Percentiles rank a stretch among this genome's conserved stretches.
Evolutionary conservation across 306 rosid genomes (phyloP).

Genomic region (Gynostemma pentaphyllum): DNA sequence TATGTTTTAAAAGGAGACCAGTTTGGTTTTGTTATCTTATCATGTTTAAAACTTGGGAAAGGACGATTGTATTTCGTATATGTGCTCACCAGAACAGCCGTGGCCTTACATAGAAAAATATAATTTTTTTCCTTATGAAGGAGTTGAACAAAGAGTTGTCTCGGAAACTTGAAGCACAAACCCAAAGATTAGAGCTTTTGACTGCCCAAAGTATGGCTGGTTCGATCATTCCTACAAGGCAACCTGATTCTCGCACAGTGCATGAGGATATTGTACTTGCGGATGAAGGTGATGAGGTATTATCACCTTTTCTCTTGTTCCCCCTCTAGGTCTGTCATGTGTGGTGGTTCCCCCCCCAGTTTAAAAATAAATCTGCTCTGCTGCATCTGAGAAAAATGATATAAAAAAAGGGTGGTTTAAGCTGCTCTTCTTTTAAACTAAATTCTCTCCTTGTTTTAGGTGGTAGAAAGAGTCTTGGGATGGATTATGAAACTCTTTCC

Average conservation of each 20-base stretch:
- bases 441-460: constrained; percentile 31
- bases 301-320: neutral
- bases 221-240: constrained; percentile 40
- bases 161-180: constrained; percentile 77
- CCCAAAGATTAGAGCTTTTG: constrained; percentile 93
- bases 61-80: neutral
- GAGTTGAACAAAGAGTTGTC: constrained; percentile 79
- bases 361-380: neutral
- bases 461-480: constrained; percentile 93
- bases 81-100: neutral
- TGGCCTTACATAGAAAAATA: neutral
- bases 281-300: constrained; percentile 98
- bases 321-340: neutral
- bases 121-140: constrained; percentile 25
- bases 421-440: neutral
- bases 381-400: neutral
- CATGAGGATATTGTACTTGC: constrained; percentile 54
- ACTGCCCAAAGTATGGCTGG: constrained; percentile 77
- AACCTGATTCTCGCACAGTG: constrained; percentile 31
- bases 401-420: neutral
- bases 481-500: constrained; percentile 99
- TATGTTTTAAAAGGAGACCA: no score
- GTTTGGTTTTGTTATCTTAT: no score
- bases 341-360: neutral
- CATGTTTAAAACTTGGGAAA: no score